Evolutionary conservation across 192 early-diverging fungal genomes (phyloP), one percentile per base, ranked within the genome.

Genomic region (Linnemannia elongata): DNA sequence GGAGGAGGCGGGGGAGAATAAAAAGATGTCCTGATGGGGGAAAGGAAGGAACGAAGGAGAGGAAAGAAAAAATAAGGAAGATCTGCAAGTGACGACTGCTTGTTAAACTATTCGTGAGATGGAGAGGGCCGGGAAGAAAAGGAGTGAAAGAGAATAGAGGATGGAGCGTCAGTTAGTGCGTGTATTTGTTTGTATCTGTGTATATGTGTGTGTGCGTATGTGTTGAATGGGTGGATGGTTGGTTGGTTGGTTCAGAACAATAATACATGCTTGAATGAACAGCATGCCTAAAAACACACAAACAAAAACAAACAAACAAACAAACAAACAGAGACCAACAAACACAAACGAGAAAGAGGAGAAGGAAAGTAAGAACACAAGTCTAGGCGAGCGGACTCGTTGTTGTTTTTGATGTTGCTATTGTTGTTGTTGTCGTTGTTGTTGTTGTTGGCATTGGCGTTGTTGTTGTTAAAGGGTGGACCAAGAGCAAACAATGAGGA

Each of bases 31-130:
- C 72, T 35, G 72, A 73, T 35, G 72, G 1, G 45, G 44, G 72
- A 17, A 30, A 71, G 35, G 42, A 27, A 41, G 33, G n/a, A 74
- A 49, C 38, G 33, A 27, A 49, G 42, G 33, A 47, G 42, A 72
- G 41, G 41, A 72, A 72, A 20, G 38, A 72, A 41, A 22, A 24
- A 72, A 38, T 44, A 72, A 72, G 38, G n/a, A n/a, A 42, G 72
- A 42, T 42, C 42, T 42, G 45, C 42, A 74, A 74, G 45, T 30
- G 72, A 42, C 7, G 71, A 27, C 6, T 41, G 22, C 24, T 15
- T 33, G 45, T 20, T 35, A 47, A 35, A 17, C 41, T 42, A 74
- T 47, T 47, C 44, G 33, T 27, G 42, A 47, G 12, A 73, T 42
- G 7, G 39, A 72, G 42, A 12, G 17, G 41, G 24, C 35, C 41